Base-by-base conservation (phyloP, 345 rosid genomes). In the Citrus australasica region DNA sequence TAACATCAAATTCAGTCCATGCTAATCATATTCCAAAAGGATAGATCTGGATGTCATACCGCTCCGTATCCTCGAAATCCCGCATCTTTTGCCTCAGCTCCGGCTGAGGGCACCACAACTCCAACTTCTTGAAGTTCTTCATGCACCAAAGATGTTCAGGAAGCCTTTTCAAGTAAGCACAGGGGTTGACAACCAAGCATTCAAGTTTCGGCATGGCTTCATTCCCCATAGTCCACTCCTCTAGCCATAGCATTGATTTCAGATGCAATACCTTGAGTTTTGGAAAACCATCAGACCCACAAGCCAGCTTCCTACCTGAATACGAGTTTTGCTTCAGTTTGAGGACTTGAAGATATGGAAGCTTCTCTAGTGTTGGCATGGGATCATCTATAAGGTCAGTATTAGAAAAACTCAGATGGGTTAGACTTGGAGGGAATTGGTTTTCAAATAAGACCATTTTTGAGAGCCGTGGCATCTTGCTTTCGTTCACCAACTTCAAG, bases 211-310 rank as follows among this genome's bases (percentile, higher is more conserved):
- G 6, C 73, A 46, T 46, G 9, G 73, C 63, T 71, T 24, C 63
- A 9, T 37, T 4, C 42, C 22, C 40, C 38, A 17, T 51, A 17
- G 27, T 71, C 75, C 75, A 71, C 27, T 71, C 74, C 25, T 70
- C 74, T 10, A 70, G 35, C 74, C 74, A 70, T 19, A 42, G 24
- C 38, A 70, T 11, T 32, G 63, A 71, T 71, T 71, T 53, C 40
- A 71, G 75, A 71, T 53, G 75, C 62, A 71, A 71, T 5, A 73
- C 3, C 40, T 35, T n/a, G 5, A 56, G 76, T 22, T n/a, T 38
- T 3, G 53, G 53, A 7, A 73, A 73, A 6, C 76, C 66, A 22
- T 42, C 14, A 0, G 16, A 13, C 28, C 1, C 10, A 35, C 76
- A 73, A 73, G 32, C 51, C 64, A 73, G 21, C 27, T n/a, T 73